Conservation (phyloP, 768 basidiomycete species). For the Boletus rex-veris region DNA sequence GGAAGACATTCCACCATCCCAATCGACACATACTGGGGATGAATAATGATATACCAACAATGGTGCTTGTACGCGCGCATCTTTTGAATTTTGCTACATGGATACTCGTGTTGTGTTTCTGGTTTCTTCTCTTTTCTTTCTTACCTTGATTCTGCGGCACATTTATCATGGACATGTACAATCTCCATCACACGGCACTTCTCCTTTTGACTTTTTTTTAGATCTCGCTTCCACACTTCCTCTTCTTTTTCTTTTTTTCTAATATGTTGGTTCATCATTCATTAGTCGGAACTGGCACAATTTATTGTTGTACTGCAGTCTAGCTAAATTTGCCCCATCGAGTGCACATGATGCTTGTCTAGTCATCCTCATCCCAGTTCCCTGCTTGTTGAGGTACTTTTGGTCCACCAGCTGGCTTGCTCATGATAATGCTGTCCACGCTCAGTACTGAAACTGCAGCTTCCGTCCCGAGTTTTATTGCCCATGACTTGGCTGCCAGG, state of each 20-base stretch:
- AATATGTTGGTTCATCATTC: constrained; percentile 15
- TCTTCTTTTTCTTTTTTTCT: neutral
- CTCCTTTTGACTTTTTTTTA: constrained; percentile 2
- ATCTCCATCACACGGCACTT: constrained; percentile 11
- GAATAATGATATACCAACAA: constrained; percentile 17
- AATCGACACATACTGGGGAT: constrained; percentile 19
- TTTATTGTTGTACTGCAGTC: constrained; percentile 29
- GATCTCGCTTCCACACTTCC: neutral
- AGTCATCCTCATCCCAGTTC: constrained; percentile 79
- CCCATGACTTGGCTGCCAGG: constrained; percentile 89
- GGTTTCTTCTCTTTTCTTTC: neutral
- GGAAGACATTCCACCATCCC: constrained; percentile 34
- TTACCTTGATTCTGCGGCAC: constrained; percentile 9
- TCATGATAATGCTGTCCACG: constrained; percentile 98
- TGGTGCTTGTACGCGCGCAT: constrained; percentile 11
- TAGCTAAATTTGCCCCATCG: constrained; percentile 11
- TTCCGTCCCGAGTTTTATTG: constrained; percentile 85
- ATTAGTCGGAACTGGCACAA: constrained; percentile 21
- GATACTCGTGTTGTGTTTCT: constrained; percentile 27
- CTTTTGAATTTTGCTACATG: constrained; percentile 9
- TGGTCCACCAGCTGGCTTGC: constrained; percentile 87
- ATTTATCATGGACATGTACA: constrained; percentile 36
- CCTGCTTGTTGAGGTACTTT: constrained; percentile 84
- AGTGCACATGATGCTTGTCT: constrained; percentile 17
- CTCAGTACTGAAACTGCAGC: constrained; percentile 87